Base-by-base conservation (phyloP, 768 basidiomycete genomes). In the Mycena latifolia region DNA sequence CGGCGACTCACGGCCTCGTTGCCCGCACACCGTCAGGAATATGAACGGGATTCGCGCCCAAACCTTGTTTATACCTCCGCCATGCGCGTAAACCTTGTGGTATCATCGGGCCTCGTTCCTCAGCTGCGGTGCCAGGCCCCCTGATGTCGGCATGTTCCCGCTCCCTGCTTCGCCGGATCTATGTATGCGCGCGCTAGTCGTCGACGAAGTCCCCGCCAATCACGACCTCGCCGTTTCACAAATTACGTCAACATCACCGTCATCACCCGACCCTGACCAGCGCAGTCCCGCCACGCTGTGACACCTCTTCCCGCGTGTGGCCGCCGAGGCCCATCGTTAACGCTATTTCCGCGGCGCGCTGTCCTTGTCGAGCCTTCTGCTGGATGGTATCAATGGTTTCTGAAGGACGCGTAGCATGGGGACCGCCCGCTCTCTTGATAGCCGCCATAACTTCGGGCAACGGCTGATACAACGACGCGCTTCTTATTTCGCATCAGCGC, bases 401-500 rank as follows among this genome's bases (percentile, higher is more conserved):
- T 53, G 28, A 43, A 22, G 20, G 51, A 39, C 35, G 27, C 37
- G 57, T 35, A 55, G 37, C 35, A 15, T 52, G 39, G 50, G 24
- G 39, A n/a, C 54, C 62, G 37, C 55, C 63, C 63, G 43, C 46
- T n/a, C 57, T 52, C 35, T 5, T 65, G 64, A 65, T 65, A 54
- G 64, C 64, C 64, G 57, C 56, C 61, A 55, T 55, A 63, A 25
- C 53, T 53, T 55, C 47, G 61, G 33, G 48, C 63, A 53, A 24
- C 63, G 62, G 50, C 39, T 33, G 55, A 64, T 64, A n/a, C n/a
- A n/a, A n/a, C n/a, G n/a, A n/a, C n/a, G n/a, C n/a, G 41, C 51
- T 65, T 65, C 63, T 59, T 53, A 58, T 65, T 64, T 65, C 63
- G 63, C 63, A 65, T 65, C 63, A 65, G 56, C 63, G 63, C 51